Evolutionary conservation across 2,329 filamentous ascomycete genomes (phyloP).

Genomic region (Knoxdaviesia capensis): DNA sequence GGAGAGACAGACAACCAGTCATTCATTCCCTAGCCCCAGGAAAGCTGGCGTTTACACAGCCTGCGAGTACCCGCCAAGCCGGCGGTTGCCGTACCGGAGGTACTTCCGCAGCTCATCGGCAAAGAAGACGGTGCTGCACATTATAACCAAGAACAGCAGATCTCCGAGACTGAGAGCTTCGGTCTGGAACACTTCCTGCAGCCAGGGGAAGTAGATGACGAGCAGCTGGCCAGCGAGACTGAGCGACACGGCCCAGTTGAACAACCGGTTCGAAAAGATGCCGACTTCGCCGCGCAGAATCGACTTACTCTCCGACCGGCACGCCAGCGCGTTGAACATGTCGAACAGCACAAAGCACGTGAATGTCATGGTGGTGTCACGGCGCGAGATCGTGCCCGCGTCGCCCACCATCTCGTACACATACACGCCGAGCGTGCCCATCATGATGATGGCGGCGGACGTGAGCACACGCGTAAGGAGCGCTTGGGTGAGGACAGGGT

Average conservation of each 20-base stretch:
- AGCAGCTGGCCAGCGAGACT: conserved; percentile 70
- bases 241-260: conserved; percentile 85
- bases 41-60: conserved; percentile 1
- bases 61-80: conserved; percentile 32
- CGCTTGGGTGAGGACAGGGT: conserved; percentile 72
- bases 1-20: background rate
- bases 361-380: conserved; percentile 98
- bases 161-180: conserved; percentile 62
- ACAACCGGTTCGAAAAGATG: conserved; percentile 72
- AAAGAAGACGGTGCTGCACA: conserved; percentile 89
- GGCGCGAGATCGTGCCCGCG: conserved; percentile 55
- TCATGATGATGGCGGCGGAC: conserved; percentile 75
- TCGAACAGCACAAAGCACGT: conserved; percentile 98
- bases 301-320: conserved; percentile 79
- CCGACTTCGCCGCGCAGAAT: conserved; percentile 71
- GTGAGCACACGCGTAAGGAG: conserved; percentile 73
- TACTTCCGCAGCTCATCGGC: conserved; percentile 83
- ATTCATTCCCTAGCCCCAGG: background rate
- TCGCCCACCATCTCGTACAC: conserved; percentile 76
- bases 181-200: conserved; percentile 92
- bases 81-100: conserved; percentile 37
- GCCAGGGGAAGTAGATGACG: conserved; percentile 85
- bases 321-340: conserved; percentile 96
- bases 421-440: conserved; percentile 82
- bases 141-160: conserved; percentile 46